Evolutionary conservation across 2,329 filamentous ascomycete genomes (phyloP).

Genomic region (Xylariaceae sp.): DNA sequence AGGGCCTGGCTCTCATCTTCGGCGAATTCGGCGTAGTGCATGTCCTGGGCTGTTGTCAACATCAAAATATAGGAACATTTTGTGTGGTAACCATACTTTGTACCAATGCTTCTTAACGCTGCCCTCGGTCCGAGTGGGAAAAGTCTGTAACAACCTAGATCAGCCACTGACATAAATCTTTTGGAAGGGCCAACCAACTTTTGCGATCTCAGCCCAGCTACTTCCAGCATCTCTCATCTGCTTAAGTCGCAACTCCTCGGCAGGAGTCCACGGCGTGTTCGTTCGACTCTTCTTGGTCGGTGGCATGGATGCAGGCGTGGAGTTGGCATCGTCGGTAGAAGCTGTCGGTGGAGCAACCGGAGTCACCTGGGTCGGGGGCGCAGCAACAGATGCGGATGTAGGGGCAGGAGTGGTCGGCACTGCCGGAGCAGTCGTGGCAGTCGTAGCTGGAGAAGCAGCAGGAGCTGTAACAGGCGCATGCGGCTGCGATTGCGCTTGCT

Average conservation of each 20-base stretch:
- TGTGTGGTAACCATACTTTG: slow-evolving; percentile 63
- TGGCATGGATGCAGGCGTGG: slow-evolving; percentile 46
- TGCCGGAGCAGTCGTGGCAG: slow-evolving; percentile 41
- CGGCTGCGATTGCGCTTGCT: slow-evolving; percentile 27
- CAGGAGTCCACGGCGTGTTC: slow-evolving; percentile 98
- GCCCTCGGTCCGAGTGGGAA: slow-evolving; percentile 90
- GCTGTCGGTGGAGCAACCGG: slow-evolving; percentile 35
- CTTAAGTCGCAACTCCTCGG: slow-evolving; percentile 90
- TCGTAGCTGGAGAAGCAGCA: slow-evolving; percentile 38
- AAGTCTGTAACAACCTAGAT: slow-evolving; percentile 61
- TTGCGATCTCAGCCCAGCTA: slow-evolving; percentile 98
- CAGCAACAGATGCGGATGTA: slow-evolving; percentile 3
- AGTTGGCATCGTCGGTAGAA: slow-evolving; percentile 39
- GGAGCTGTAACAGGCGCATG: slow-evolving; percentile 31
- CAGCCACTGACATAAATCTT: slow-evolving; percentile 12
- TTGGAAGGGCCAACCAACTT: slow-evolving; percentile 58
- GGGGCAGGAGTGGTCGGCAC: slow-evolving; percentile 41
- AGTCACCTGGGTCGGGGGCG: slow-evolving; percentile 35
- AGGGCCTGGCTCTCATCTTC: slow-evolving; percentile 88
- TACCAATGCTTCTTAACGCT: slow-evolving; percentile 99
- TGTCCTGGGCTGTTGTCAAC: slow-evolving; percentile 65
- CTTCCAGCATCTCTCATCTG: slow-evolving; percentile 90
- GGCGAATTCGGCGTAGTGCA: slow-evolving; percentile 98
- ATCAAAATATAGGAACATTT: slow-evolving; percentile 4
- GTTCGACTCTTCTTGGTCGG: slow-evolving; percentile 90